Evolutionary conservation across 805 yeast species (phyloP).

Genomic region (Ascoidea tarda): DNA sequence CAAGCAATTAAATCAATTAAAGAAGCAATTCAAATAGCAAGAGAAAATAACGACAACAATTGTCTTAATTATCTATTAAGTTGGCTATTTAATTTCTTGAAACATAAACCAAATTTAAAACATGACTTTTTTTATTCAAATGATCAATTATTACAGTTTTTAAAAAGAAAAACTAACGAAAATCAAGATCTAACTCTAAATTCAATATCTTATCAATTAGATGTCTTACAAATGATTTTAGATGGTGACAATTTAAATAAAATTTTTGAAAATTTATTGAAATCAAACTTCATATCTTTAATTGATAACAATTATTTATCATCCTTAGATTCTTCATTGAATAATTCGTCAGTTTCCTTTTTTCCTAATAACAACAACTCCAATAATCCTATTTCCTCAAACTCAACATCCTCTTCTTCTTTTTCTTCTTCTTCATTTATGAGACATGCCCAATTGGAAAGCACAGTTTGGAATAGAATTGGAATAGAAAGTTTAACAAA

Average conservation of each 20-base stretch:
- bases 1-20: slow-evolving; percentile 70
- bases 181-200: slow-evolving; percentile 25
- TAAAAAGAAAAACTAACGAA: slow-evolving; percentile 37
- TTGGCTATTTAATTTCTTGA: slow-evolving; percentile 61
- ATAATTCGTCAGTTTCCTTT: no score
- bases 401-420: no score
- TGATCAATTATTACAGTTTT: slow-evolving; percentile 51
- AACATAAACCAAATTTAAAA: slow-evolving; percentile 45
- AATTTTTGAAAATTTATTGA: slow-evolving; percentile 40
- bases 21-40: slow-evolving; percentile 77
- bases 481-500: slow-evolving; percentile 34
- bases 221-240: slow-evolving; percentile 38
- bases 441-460: slow-evolving; percentile 29
- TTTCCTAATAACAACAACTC: no score
- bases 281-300: slow-evolving; percentile 40
- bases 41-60: slow-evolving; percentile 66
- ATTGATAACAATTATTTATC: slow-evolving; percentile 22
- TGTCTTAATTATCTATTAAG: slow-evolving; percentile 61
- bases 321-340: no score
- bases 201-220: slow-evolving; percentile 54
- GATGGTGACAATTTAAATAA: slow-evolving; percentile 32
- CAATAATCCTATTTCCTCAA: no score
- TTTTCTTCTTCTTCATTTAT: slow-evolving; percentile 20
- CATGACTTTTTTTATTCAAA: slow-evolving; percentile 40
- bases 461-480: slow-evolving; percentile 35